phyloP scores from a whole-genome alignment of 2,329 filamentous ascomycete species.

The Aspergillus fructus region DNA sequence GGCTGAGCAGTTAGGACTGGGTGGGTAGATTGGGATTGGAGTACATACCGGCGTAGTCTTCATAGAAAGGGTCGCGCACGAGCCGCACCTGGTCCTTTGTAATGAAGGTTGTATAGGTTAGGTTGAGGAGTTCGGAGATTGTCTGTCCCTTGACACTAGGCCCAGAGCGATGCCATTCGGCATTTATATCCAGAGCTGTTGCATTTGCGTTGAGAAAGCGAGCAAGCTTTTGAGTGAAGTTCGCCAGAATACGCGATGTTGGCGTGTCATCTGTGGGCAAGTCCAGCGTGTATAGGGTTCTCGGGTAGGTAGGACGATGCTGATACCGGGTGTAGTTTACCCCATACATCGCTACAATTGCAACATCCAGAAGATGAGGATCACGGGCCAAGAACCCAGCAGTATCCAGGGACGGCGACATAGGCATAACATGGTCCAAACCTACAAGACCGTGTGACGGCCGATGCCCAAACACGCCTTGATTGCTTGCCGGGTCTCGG shows the following conservation, averaged over 20 bases:
- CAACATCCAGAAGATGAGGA: conserved; percentile 28
- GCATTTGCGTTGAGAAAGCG: conserved; percentile 35
- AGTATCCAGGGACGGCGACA: conserved; percentile 46
- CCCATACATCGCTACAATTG: conserved; percentile 39
- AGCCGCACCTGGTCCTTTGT: conserved; percentile 45
- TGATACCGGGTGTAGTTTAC: conserved; percentile 26
- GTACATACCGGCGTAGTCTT: conserved; percentile 43
- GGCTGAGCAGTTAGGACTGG: conserved; percentile 1
- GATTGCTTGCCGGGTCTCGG: conserved; percentile 48
- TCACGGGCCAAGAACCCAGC: conserved; percentile 41
- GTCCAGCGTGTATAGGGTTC: conserved; percentile 35
- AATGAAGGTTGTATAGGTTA: conserved; percentile 24
- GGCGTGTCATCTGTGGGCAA: conserved; percentile 43
- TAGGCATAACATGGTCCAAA: conserved; percentile 50
- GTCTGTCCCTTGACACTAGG: conserved; percentile 30
- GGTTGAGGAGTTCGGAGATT: conserved; percentile 27
- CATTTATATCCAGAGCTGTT: conserved; percentile 14
- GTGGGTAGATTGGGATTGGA: no score
- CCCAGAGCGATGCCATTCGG: conserved; percentile 21
- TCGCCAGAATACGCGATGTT: conserved; percentile 36
- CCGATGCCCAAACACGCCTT: conserved; percentile 53
- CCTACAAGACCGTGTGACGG: conserved; percentile 49
- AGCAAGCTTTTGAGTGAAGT: conserved; percentile 46
- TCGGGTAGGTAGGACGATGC: conserved; percentile 37
- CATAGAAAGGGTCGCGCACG: conserved; percentile 51